phyloP scores from a whole-genome alignment of 345 rosid species.

The Erucastrum elatum region DNA sequence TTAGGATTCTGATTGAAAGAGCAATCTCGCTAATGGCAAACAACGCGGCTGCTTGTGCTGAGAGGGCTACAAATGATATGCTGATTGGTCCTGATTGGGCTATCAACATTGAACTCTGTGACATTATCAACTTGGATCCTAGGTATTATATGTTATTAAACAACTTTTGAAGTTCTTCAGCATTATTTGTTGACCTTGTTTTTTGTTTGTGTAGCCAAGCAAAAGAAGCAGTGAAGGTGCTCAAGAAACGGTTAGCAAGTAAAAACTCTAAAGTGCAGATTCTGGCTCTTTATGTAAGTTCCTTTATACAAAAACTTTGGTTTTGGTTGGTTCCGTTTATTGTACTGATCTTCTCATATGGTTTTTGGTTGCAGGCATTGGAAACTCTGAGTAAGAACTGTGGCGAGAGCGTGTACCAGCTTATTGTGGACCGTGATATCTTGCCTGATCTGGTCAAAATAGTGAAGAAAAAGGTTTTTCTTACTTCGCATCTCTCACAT shows the following conservation, averaged over 20 bases:
- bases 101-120: conserved; percentile 86
- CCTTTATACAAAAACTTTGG: not conserved
- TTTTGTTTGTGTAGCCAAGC: conserved; percentile 53
- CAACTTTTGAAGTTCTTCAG: not conserved
- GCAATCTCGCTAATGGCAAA: conserved; percentile 51
- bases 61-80: conserved; percentile 90
- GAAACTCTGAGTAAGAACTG: conserved; percentile 95
- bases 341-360: not conserved
- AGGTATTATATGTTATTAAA: not conserved
- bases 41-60: conserved; percentile 76
- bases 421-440: not conserved
- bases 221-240: conserved; percentile 81
- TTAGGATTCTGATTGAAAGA: conserved; percentile 18
- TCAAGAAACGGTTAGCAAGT: conserved; percentile 88
- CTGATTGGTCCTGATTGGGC: conserved; percentile 97
- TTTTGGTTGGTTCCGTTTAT: not conserved
- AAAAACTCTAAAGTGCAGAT: conserved; percentile 84
- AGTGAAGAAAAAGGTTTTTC: not conserved
- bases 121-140: conserved; percentile 85
- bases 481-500: not conserved
- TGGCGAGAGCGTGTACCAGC: conserved; percentile 47
- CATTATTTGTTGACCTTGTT: not conserved
- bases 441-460: not conserved
- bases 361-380: conserved; percentile 55
- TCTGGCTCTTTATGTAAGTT: conserved; percentile 78